Evolutionary conservation across 2,329 filamentous ascomycete genomes (phyloP), one percentile per base, ranked within the genome.

Genomic region (Annulohypoxylon truncatum): DNA sequence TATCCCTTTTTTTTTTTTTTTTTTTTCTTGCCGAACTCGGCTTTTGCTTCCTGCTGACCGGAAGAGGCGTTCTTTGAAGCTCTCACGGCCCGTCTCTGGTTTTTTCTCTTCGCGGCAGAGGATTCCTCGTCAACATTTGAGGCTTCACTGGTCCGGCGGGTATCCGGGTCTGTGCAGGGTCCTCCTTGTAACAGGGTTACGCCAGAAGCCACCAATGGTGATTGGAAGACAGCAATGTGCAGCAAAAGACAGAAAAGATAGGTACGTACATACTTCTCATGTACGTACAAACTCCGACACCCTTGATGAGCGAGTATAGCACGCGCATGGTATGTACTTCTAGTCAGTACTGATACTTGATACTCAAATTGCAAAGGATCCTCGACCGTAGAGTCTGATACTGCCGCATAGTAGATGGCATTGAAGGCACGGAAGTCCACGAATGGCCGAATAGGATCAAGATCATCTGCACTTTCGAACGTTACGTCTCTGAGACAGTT

Each of bases 121-220:
- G 4, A 44, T 54, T 48, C 38, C 52, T 71, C 64, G 68, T 63
- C 56, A 61, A 61, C 51, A 63, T 60, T 69, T 64, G 64, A 68
- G 71, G 71, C 71, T 67, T 72, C 66, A 55, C 59, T 59, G 61
- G 53, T 31, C 56, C 53, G 62, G 68, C 67, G 70, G 70, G 48
- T 69, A 69, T 61, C 61, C 62, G 61, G 57, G 35, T 62, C 29
- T 38, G 53, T 64, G 61, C 66, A 69, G 68, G 68, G 63, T 35
- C 64, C 60, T 64, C 61, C 57, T 68, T 66, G 67, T 42, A 53
- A 61, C 28, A 64, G 60, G 29, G 52, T 40, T 48, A 40, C 42
- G 31, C 35, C 18, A 31, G 26, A 63, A 53, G 56, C 65, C 69
- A 67, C 65, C 55, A 56, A 62, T 57, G 18, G 48, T 53, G n/a